phyloP scores from a whole-genome alignment of 2,329 filamentous ascomycete genomes.

The Blastomyces emzantsi region DNA sequence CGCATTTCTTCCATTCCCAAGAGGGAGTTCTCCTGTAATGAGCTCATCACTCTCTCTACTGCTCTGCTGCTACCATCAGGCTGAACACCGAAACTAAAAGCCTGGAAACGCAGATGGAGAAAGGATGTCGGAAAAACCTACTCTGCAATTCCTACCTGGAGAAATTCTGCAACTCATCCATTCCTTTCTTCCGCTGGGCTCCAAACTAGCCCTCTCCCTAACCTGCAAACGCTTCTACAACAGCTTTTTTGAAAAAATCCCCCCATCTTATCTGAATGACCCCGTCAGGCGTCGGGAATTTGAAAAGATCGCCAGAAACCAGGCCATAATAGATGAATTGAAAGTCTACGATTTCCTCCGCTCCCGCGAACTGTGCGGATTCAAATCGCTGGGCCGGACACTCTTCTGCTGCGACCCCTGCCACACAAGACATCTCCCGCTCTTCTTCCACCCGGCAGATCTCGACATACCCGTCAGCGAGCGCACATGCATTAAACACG shows the following conservation, averaged over 20 bases:
- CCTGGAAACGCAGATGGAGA: background rate
- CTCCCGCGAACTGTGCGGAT: conserved; percentile 8
- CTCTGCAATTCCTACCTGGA: conserved; percentile 10
- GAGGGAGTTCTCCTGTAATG: background rate
- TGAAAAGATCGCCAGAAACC: background rate
- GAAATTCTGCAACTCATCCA: conserved; percentile 13
- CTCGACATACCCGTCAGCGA: background rate
- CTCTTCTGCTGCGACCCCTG: conserved; percentile 16
- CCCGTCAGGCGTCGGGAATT: background rate
- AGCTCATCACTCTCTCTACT: background rate
- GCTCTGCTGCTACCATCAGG: background rate
- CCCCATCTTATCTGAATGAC: background rate
- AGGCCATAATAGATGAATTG: background rate
- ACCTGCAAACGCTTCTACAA: conserved; percentile 10
- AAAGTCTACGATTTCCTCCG: background rate
- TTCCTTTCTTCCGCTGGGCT: conserved; percentile 8
- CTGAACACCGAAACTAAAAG: background rate
- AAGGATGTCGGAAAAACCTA: background rate
- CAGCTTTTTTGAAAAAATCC: conserved; percentile 7
- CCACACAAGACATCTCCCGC: conserved; percentile 5
- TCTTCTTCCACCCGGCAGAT: conserved; percentile 6
- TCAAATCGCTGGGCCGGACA: background rate
- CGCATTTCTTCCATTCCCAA: background rate
- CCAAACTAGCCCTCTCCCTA: conserved; percentile 7
- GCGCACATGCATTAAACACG: conserved; percentile 9